Percentiles rank a stretch among this genome's conserved stretches.
These are phyloP conservation scores for Geosmithia flava DNA, from an alignment of 2,329 filamentous ascomycete species.

Conservation along the genomic window DNA sequence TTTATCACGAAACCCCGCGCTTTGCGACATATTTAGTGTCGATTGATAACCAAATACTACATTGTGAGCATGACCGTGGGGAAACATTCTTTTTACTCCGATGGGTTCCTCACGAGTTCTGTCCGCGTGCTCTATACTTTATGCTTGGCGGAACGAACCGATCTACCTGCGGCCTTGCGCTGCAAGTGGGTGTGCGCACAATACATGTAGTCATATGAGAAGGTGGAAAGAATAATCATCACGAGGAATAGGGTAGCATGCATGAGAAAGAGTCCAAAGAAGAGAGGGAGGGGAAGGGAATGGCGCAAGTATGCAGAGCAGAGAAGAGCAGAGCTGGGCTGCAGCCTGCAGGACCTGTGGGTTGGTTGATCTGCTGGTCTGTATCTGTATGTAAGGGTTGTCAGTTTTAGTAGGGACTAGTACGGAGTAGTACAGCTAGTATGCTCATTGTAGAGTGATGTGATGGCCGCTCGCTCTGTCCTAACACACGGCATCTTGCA, in stretches of 20 bases:
- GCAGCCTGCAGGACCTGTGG: background rate
- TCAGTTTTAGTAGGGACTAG: too few species aligned
- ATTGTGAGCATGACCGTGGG: background rate
- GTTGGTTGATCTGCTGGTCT: background rate
- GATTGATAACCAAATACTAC: too few species aligned
- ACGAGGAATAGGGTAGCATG: background rate
- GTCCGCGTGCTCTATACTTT: background rate
- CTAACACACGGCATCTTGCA: background rate
- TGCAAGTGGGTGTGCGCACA: background rate
- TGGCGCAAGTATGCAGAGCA: background rate
- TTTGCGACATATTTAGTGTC: too few species aligned
- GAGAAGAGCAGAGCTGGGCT: background rate
- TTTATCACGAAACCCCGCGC: too few species aligned
- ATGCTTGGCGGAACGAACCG: background rate
- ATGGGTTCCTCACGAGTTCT: background rate
- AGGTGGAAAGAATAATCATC: background rate
- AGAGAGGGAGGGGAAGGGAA: background rate
- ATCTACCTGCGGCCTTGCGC: too few species aligned
- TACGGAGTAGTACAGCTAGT: too few species aligned
- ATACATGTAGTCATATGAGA: background rate
- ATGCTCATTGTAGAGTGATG: too few species aligned
- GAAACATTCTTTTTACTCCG: background rate
- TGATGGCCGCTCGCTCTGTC: too few species aligned
- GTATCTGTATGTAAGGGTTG: background rate
- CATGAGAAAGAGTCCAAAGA: background rate